Conservation (phyloP, 306 rosid genomes). For the Pyrus bretschneideri region DNA sequence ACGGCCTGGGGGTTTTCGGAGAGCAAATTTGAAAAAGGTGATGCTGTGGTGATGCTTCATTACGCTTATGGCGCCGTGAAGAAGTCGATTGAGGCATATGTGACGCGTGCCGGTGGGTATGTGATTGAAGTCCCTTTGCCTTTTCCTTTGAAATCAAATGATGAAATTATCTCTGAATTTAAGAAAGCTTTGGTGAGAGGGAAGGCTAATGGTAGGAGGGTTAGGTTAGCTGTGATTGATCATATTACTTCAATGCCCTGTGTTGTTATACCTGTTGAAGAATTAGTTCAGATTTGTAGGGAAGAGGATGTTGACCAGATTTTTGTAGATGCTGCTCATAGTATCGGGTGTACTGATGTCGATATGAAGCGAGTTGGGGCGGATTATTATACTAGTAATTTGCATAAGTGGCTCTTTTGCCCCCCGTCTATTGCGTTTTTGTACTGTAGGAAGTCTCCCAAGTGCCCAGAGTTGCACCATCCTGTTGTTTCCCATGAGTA, state of each 20-base stretch:
- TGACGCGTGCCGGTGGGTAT: conserved; percentile 74
- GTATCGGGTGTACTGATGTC: conserved; percentile 73
- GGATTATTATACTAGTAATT: conserved; percentile 87
- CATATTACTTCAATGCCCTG: conserved; percentile 96
- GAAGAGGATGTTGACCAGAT: conserved; percentile 92
- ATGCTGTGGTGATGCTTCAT: conserved; percentile 82
- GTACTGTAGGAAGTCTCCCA: conserved; percentile 42
- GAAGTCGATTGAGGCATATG: conserved; percentile 87
- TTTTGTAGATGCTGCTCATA: conserved; percentile 95
- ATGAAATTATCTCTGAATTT: conserved; percentile 67
- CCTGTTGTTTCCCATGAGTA: conserved; percentile 96
- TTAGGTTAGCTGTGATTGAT: conserved; percentile 87
- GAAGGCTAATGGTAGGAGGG: conserved; percentile 56
- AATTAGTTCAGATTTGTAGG: conserved; percentile 79
- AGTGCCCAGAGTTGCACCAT: conserved; percentile 60
- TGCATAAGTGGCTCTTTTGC: conserved; percentile 97
- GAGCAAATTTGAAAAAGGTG: conserved; percentile 56
- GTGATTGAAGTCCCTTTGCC: conserved; percentile 84
- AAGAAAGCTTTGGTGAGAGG: conserved; percentile 67
- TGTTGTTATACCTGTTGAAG: conserved; percentile 75
- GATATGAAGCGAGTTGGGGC: conserved; percentile 93
- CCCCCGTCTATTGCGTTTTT: conserved; percentile 87
- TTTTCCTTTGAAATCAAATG: conserved; percentile 66
- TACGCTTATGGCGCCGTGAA: conserved; percentile 85
- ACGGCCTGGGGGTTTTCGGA: conserved; percentile 71